These are phyloP conservation scores for Mariannaea sp. DNA, from an alignment of 2,329 filamentous ascomycete species.

Conservation along the genomic window DNA sequence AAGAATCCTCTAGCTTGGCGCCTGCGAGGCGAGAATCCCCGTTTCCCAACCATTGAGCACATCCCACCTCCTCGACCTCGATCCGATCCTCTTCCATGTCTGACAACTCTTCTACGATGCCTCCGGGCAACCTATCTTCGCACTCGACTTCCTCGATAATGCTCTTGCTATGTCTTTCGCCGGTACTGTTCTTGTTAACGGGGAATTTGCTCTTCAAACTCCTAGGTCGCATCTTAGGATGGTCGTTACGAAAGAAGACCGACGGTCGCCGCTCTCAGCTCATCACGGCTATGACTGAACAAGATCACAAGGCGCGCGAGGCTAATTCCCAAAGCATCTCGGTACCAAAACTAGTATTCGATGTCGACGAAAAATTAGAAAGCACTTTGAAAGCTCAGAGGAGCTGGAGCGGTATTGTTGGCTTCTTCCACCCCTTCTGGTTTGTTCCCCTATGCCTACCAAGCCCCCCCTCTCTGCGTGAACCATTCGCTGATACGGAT, in stretches of 20 bases:
- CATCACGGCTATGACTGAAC: slow-evolving; percentile 54
- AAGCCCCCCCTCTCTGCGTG: neutral
- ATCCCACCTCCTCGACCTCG: neutral
- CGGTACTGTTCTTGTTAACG: slow-evolving; percentile 31
- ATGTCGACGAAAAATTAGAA: slow-evolving; percentile 43
- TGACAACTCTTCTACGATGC: slow-evolving; percentile 6
- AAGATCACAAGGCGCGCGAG: slow-evolving; percentile 48
- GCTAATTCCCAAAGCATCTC: slow-evolving; percentile 41
- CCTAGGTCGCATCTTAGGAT: slow-evolving; percentile 58
- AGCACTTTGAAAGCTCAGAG: slow-evolving; percentile 46
- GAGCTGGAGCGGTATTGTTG: slow-evolving; percentile 83
- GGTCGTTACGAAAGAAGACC: slow-evolving; percentile 66
- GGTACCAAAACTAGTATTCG: slow-evolving; percentile 66
- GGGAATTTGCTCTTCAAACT: slow-evolving; percentile 32
- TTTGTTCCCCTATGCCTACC: slow-evolving; percentile 55
- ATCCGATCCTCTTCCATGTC: slow-evolving; percentile 9
- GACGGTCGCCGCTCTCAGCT: slow-evolving; percentile 65
- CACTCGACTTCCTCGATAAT: slow-evolving; percentile 13
- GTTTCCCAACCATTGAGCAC: slow-evolving; percentile 1
- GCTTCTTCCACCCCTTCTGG: slow-evolving; percentile 99
- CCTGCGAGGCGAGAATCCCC: slow-evolving; percentile 4
- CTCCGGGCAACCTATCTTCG: slow-evolving; percentile 11
- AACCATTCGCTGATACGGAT: slow-evolving; percentile 17
- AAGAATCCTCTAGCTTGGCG: slow-evolving; percentile 1
- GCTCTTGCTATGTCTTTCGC: slow-evolving; percentile 19